Evolutionary conservation across 768 basidiomycete species (phyloP).

Genomic region (Collybiopsis luxurians): DNA sequence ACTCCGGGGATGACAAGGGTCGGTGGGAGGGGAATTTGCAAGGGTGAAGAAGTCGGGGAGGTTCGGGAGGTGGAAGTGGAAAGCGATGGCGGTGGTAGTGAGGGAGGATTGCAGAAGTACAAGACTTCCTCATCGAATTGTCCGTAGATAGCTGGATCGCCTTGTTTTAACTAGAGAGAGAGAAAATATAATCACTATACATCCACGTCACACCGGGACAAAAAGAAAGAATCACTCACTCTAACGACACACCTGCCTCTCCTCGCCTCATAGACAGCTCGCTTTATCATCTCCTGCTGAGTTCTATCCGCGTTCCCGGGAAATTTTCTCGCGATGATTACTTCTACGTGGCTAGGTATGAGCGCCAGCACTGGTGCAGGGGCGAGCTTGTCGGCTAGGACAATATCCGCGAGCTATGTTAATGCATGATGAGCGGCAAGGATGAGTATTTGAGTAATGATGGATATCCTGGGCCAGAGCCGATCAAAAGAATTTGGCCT

Average conservation of each 20-base stretch:
- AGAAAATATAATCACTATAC: background rate
- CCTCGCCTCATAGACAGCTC: conserved; percentile 79
- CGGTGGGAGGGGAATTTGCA: conserved; percentile 56
- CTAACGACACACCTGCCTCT: conserved; percentile 85
- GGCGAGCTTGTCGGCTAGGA: conserved; percentile 96
- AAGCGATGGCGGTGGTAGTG: background rate
- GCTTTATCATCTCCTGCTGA: conserved; percentile 92
- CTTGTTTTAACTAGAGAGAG: conserved; percentile 80
- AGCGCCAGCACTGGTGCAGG: conserved; percentile 83
- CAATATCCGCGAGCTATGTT: conserved; percentile 77
- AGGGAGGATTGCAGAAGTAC: conserved; percentile 71
- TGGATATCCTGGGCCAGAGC: conserved; percentile 95
- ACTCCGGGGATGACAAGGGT: conserved; percentile 88
- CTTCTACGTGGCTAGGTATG: conserved; percentile 67
- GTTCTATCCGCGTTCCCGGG: conserved; percentile 96
- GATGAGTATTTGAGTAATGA: conserved; percentile 88
- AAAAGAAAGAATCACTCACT: conserved; percentile 38
- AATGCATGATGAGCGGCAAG: conserved; percentile 80
- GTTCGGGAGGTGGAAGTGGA: background rate
- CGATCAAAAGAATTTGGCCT: conserved; percentile 87
- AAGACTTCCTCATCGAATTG: conserved; percentile 93
- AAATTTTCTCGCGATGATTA: conserved; percentile 94
- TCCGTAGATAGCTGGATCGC: conserved; percentile 94
- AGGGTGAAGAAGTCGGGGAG: background rate
- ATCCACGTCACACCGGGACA: background rate